Evolutionary conservation across 2,329 filamentous ascomycete genomes (phyloP).

Genomic region (Colletotrichum aenigma): DNA sequence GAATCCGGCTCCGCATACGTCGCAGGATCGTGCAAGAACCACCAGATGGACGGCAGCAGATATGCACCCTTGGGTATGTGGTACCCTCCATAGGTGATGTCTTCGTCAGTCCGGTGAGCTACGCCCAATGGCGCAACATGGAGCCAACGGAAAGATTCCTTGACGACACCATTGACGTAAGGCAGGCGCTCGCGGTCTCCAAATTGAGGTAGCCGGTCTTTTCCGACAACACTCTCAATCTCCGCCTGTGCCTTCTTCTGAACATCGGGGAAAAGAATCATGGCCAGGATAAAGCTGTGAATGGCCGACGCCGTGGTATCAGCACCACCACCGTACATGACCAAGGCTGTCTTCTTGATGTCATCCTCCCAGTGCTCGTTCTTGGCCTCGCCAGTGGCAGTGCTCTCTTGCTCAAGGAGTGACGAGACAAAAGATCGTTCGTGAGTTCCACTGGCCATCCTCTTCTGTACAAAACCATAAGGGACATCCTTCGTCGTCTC

Average conservation of each 20-base stretch:
- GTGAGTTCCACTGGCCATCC: not conserved
- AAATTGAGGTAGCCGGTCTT: not conserved
- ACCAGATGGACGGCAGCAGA: not conserved
- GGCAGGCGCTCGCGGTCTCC: not conserved
- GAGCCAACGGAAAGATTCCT: not conserved
- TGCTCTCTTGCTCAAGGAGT: not conserved
- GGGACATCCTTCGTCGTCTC: not conserved
- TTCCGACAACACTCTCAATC: not conserved
- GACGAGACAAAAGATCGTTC: not conserved
- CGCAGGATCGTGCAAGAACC: not conserved
- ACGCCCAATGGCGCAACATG: not conserved
- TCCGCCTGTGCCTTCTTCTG: not conserved
- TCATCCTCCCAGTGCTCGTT: not conserved
- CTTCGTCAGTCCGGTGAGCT: not conserved
- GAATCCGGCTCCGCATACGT: not conserved
- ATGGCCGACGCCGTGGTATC: not conserved
- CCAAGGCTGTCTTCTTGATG: not conserved
- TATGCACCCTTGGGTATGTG: not conserved
- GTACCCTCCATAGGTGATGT: not conserved
- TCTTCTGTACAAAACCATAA: not conserved
- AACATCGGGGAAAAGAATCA: not conserved
- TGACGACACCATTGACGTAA: not conserved
- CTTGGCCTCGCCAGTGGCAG: not conserved
- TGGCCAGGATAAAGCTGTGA: not conserved
- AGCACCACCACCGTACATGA: not conserved